Evolutionary conservation across 805 yeast genomes (phyloP).

Genomic region (Pichia nakasei): DNA sequence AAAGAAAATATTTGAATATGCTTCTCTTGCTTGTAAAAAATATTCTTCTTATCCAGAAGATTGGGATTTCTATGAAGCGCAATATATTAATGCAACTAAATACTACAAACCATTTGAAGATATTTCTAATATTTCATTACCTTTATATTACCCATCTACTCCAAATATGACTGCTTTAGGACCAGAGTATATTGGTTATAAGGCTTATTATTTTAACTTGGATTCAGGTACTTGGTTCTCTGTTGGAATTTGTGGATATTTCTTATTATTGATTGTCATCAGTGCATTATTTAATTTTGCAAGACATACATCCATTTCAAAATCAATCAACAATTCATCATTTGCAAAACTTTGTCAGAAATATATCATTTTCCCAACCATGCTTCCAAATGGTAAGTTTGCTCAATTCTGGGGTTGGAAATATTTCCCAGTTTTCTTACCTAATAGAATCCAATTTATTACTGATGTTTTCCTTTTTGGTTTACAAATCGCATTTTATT

Average conservation of each 20-base stretch:
- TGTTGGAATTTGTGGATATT: slow-evolving; percentile 30
- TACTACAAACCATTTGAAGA: slow-evolving; percentile 9
- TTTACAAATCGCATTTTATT: slow-evolving; percentile 18
- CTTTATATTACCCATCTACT: slow-evolving; percentile 12
- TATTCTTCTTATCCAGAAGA: slow-evolving; percentile 9
- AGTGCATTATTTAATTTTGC: slow-evolving; percentile 28
- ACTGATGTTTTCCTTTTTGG: slow-evolving; percentile 20
- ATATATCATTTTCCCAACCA: slow-evolving; percentile 33
- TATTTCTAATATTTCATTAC: slow-evolving; percentile 6
- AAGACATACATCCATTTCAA: slow-evolving; percentile 22
- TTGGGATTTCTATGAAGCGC: slow-evolving; percentile 15
- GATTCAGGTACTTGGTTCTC: slow-evolving; percentile 28
- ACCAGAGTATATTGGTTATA: slow-evolving; percentile 7
- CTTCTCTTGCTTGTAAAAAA: slow-evolving; percentile 2
- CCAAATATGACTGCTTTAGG: slow-evolving; percentile 9
- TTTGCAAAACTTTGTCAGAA: slow-evolving; percentile 28
- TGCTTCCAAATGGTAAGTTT: slow-evolving; percentile 18
- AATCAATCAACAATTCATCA: slow-evolving; percentile 13
- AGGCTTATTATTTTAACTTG: slow-evolving; percentile 14
- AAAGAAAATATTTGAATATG: not conserved
- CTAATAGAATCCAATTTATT: slow-evolving; percentile 28
- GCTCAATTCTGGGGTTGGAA: slow-evolving; percentile 13
- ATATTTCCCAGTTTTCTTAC: slow-evolving; percentile 17
- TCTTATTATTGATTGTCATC: slow-evolving; percentile 31
- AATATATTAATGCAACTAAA: slow-evolving; percentile 26